These are phyloP conservation scores for Chamaecyparis obtusa DNA, from an alignment of 75 land plant species.

Conservation along the genomic window DNA sequence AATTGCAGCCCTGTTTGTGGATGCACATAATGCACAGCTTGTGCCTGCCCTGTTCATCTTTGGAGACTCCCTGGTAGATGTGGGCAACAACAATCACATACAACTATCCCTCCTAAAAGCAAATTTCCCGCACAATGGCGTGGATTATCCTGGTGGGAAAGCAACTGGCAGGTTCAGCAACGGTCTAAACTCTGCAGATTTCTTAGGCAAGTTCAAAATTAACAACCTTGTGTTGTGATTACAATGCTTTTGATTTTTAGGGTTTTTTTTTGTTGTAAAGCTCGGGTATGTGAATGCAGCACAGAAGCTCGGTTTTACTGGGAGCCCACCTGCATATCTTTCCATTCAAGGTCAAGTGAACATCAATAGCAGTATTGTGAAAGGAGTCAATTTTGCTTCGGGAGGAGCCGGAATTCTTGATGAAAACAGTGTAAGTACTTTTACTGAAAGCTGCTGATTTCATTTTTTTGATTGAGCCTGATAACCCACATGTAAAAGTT, in stretches of 20 bases:
- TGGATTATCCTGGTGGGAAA: slow-evolving; percentile 37
- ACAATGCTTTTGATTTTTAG: not conserved
- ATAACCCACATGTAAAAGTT: not conserved
- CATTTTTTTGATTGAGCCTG: not conserved
- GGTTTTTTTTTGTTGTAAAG: not conserved
- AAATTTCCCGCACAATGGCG: slow-evolving; percentile 51
- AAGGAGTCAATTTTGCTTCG: slow-evolving; percentile 61
- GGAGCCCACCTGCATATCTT: slow-evolving; percentile 51
- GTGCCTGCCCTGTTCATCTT: slow-evolving; percentile 53
- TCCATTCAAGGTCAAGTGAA: slow-evolving; percentile 23
- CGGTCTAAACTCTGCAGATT: slow-evolving; percentile 61
- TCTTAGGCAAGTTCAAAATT: slow-evolving; percentile 26
- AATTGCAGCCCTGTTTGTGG: not conserved
- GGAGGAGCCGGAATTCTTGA: slow-evolving; percentile 70
- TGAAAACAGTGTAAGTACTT: slow-evolving; percentile 22
- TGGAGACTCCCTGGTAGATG: slow-evolving; percentile 64
- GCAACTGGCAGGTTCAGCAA: slow-evolving; percentile 66
- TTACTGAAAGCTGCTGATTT: not conserved
- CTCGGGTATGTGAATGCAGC: slow-evolving; percentile 25
- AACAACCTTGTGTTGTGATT: not conserved
- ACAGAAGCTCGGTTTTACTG: slow-evolving; percentile 47
- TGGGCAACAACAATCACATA: slow-evolving; percentile 63
- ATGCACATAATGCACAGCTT: not conserved
- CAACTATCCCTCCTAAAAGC: slow-evolving; percentile 27
- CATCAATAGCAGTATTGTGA: slow-evolving; percentile 16